phyloP scores from a whole-genome alignment of 345 rosid species.

The Populus davidiana region DNA sequence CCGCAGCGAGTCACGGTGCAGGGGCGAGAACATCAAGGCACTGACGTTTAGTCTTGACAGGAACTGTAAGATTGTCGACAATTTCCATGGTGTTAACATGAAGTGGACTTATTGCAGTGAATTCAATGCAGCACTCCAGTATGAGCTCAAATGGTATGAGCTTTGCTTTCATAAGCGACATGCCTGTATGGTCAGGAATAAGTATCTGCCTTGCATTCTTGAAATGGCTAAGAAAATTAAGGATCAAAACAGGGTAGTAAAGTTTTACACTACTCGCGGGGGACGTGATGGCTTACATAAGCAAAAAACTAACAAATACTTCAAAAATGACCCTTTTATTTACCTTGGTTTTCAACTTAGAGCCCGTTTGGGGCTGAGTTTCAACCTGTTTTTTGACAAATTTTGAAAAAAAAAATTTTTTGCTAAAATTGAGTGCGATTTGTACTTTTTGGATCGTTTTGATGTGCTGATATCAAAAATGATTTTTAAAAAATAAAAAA shows the following conservation, averaged over 20 bases:
- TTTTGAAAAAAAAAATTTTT: too few relatives aligned
- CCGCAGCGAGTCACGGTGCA: conserved; percentile 26
- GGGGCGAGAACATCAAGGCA: conserved; percentile 28
- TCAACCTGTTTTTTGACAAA: too few relatives aligned
- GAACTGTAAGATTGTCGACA: conserved; percentile 32
- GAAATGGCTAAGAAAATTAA: conserved; percentile 32
- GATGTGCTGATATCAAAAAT: too few relatives aligned
- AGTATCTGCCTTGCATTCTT: conserved; percentile 34
- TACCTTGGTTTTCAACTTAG: too few relatives aligned
- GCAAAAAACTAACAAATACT: too few relatives aligned
- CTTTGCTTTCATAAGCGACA: conserved; percentile 32
- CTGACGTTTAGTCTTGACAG: conserved; percentile 31
- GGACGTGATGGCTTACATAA: conserved; percentile 6
- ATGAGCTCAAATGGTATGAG: conserved; percentile 37
- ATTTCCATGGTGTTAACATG: conserved; percentile 29
- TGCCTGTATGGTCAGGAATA: conserved; percentile 20
- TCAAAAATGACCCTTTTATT: too few relatives aligned
- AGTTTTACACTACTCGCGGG: conserved; percentile 23
- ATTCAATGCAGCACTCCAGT: background rate
- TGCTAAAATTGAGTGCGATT: too few relatives aligned
- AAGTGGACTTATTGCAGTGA: conserved; percentile 32
- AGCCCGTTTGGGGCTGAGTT: too few relatives aligned
- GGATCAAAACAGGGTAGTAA: conserved; percentile 25
- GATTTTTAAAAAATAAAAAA: too few relatives aligned
- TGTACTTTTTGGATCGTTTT: too few relatives aligned